Base-by-base conservation (phyloP, 371 early-diverging fungal species). In the Syncephalis plumigaleata region DNA sequence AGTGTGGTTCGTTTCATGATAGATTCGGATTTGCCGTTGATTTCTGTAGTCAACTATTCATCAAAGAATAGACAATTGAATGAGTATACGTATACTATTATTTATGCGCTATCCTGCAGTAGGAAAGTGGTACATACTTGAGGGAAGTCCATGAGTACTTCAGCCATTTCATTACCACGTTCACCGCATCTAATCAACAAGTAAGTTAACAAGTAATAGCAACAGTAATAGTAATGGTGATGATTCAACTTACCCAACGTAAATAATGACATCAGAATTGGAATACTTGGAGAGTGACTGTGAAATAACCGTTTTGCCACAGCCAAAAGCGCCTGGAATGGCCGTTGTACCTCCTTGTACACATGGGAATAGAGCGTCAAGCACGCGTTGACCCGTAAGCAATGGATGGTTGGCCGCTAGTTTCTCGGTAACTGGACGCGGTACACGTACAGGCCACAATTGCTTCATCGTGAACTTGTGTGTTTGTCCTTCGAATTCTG, bases 101-200 rank as follows among this genome's bases (percentile, higher is more conserved):
- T 45, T 46, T 17, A n/a, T 49, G 47, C 46, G 17, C 20, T 20
- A n/a, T n/a, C n/a, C n/a, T n/a, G n/a, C n/a, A n/a, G n/a, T n/a
- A n/a, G n/a, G n/a, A n/a, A n/a, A n/a, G n/a, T 22, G 36, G 13
- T 8, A 11, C 47, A 36, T 63, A 75, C 68, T 61, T 88, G 82
- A 21, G 99, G 99, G 84, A 99, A 99, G 61, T 99, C 99, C 97
- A 95, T 96, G 63, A 99, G 73, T 45, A 99, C 99, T 75, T 99
- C 99, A 60, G 98, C 98, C 99, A 99, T 99, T 64, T 99, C 99
- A 56, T 99, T 99, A 51, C 99, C 99, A 64, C 99, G 86, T 69
- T 99, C 99, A 56, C 99, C 99, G 58, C 91, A 48, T 22, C 11
- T 21, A 25, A 49, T 24, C 26, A 36, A 26, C 9, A 21, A 11